phyloP scores from a whole-genome alignment of 1,284 basidiomycete species.

The Mycocalia duriaeana region DNA sequence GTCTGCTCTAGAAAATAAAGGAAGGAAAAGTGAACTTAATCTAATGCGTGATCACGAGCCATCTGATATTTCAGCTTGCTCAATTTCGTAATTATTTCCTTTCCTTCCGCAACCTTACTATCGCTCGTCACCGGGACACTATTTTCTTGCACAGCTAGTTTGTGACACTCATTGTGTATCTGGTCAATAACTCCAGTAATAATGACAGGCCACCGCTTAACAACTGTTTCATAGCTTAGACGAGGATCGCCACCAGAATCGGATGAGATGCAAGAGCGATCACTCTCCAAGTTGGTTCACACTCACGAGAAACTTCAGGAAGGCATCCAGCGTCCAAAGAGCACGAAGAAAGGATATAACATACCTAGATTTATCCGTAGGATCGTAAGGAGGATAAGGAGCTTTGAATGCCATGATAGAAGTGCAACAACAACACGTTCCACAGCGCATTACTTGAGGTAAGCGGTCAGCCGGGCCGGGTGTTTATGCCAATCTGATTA shows the following conservation, averaged over 20 bases:
- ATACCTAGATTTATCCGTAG: slow-evolving; percentile 56
- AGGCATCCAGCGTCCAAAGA: too few species aligned
- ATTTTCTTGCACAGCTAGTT: slow-evolving; percentile 20
- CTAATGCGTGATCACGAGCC: slow-evolving; percentile 72
- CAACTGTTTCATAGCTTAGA: slow-evolving; percentile 40
- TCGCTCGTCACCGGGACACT: too few species aligned
- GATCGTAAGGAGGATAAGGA: slow-evolving; percentile 61
- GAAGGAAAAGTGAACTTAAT: slow-evolving; percentile 43
- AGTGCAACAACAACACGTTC: too few species aligned
- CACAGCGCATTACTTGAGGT: too few species aligned
- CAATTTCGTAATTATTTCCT: slow-evolving; percentile 73
- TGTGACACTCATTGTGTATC: slow-evolving; percentile 29
- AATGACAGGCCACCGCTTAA: slow-evolving; percentile 83
- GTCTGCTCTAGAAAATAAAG: not conserved
- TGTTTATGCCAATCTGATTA: too few species aligned
- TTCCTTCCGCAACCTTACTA: slow-evolving; percentile 70
- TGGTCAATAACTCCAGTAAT: slow-evolving; percentile 29
- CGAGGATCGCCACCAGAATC: not conserved
- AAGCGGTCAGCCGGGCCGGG: too few species aligned
- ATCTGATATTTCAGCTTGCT: slow-evolving; percentile 88
- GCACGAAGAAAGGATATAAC: too few species aligned
- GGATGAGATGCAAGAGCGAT: too few species aligned
- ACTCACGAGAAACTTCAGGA: slow-evolving; percentile 58
- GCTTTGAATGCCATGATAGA: slow-evolving; percentile 42
- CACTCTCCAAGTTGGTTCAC: slow-evolving; percentile 3